Percentiles rank a stretch among this genome's conserved stretches.
Conservation (phyloP, 192 early-diverging fungal species). For the Coemansia guatemalensis region DNA sequence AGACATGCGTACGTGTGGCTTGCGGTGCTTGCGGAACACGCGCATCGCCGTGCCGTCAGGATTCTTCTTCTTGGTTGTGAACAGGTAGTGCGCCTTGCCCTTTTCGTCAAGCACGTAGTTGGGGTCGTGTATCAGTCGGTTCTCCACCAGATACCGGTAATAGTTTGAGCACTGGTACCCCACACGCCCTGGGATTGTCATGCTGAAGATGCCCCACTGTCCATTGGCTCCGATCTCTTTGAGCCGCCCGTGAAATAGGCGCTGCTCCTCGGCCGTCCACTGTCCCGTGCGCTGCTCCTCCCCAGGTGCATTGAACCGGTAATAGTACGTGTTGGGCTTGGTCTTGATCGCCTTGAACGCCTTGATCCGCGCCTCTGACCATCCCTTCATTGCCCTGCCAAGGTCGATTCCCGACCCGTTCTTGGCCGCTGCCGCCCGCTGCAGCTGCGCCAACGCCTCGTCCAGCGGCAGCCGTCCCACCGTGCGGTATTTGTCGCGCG, state of each 20-base stretch:
- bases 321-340: conserved; percentile 97
- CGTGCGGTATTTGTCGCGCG: conserved; percentile 72
- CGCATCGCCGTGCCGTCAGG: conserved; percentile 75
- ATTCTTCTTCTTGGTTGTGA: conserved; percentile 79
- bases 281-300: conserved; percentile 91
- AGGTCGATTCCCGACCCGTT: conserved; percentile 72
- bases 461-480: conserved; percentile 77
- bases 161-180: conserved; percentile 99
- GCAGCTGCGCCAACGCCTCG: conserved; percentile 86
- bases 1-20: conserved; percentile 60
- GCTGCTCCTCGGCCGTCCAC: conserved; percentile 87
- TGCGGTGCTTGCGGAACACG: conserved; percentile 78
- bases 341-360: conserved; percentile 92
- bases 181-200: conserved; percentile 92
- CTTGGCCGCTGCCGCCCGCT: conserved; percentile 52
- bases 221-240: conserved; percentile 89
- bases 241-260: conserved; percentile 80
- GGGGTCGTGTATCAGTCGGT: conserved; percentile 81
- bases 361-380: conserved; percentile 90
- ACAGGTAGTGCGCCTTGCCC: conserved; percentile 89
- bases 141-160: conserved; percentile 88
- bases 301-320: conserved; percentile 95
- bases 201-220: conserved; percentile 97
- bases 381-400: conserved; percentile 90
- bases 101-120: conserved; percentile 92